Conservation (phyloP, 176 grass and related monocot genomes). For the Lolium multiflorum region DNA sequence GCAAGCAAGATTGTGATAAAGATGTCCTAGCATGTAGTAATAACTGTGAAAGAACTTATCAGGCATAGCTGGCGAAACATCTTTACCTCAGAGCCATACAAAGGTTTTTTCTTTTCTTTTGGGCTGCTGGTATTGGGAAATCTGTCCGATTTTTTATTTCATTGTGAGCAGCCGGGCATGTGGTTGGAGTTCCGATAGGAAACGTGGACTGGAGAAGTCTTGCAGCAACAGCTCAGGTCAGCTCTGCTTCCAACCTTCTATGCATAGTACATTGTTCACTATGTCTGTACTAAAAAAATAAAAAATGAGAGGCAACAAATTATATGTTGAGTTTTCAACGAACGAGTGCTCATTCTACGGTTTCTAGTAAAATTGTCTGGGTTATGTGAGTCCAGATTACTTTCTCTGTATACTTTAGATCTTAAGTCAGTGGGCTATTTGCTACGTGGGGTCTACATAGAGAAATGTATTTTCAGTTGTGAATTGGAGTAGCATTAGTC, state of each 20-base stretch:
- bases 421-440: slow-evolving; percentile 5
- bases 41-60: slow-evolving; percentile 46
- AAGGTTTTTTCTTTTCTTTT: slow-evolving; percentile 53
- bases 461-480: neutral
- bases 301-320: neutral
- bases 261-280: neutral
- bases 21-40: slow-evolving; percentile 44
- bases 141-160: slow-evolving; percentile 47
- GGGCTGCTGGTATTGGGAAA: slow-evolving; percentile 47
- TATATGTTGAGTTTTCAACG: neutral
- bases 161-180: slow-evolving; percentile 55
- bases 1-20: slow-evolving; percentile 58
- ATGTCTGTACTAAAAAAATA: neutral
- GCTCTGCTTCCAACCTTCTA: slow-evolving; percentile 20
- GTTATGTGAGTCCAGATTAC: neutral
- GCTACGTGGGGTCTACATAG: slow-evolving; percentile 2
- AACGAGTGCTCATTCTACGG: neutral
- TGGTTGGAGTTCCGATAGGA: slow-evolving; percentile 19
- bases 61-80: slow-evolving; percentile 42
- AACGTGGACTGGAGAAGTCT: slow-evolving; percentile 39
- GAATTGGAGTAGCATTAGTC: slow-evolving; percentile 29
- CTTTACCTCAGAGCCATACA: slow-evolving; percentile 41
- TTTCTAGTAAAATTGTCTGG: slow-evolving; percentile 11
- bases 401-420: slow-evolving; percentile 26
- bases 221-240: slow-evolving; percentile 64